These are phyloP conservation scores for Iberis pinnata DNA, from an alignment of 345 rosid species.

Conservation along the genomic window DNA sequence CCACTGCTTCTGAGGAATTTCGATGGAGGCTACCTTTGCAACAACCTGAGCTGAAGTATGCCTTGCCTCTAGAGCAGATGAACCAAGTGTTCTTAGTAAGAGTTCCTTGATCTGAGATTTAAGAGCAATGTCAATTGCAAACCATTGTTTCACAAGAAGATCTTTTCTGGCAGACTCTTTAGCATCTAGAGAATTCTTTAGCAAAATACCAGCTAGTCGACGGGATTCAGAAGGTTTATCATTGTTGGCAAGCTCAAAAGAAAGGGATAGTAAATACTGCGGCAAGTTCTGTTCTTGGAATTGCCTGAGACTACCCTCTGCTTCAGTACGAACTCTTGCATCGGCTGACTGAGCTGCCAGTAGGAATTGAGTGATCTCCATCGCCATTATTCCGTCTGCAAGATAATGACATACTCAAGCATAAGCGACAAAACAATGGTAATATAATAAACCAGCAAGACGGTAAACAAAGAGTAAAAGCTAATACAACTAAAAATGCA, in stretches of 20 bases:
- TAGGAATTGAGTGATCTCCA: constrained; percentile 81
- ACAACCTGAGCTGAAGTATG: constrained; percentile 89
- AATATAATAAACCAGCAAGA: not conserved
- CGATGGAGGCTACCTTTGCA: constrained; percentile 86
- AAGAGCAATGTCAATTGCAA: constrained; percentile 45
- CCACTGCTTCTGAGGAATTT: constrained; percentile 90
- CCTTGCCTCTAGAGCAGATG: constrained; percentile 63
- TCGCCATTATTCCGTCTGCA: constrained; percentile 52
- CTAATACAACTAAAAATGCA: not conserved
- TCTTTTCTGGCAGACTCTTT: constrained; percentile 63
- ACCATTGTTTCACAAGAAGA: constrained; percentile 69
- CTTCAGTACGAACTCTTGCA: constrained; percentile 65
- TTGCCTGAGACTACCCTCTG: constrained; percentile 60
- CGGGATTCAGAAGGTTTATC: constrained; percentile 80
- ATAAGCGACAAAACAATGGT: not conserved
- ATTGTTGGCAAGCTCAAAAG: constrained; percentile 72
- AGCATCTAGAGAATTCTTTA: constrained; percentile 87
- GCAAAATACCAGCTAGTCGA: constrained; percentile 80
- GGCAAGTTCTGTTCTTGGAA: constrained; percentile 86
- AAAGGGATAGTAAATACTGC: constrained; percentile 55
- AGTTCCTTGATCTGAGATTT: constrained; percentile 78
- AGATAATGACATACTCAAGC: constrained; percentile 5
- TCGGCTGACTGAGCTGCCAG: constrained; percentile 80
- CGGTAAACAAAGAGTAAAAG: not conserved
- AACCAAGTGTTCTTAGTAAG: constrained; percentile 62